Evolutionary conservation across 352 stramenopile species (phyloP).

Genomic region (Phytophthora podocarpi): DNA sequence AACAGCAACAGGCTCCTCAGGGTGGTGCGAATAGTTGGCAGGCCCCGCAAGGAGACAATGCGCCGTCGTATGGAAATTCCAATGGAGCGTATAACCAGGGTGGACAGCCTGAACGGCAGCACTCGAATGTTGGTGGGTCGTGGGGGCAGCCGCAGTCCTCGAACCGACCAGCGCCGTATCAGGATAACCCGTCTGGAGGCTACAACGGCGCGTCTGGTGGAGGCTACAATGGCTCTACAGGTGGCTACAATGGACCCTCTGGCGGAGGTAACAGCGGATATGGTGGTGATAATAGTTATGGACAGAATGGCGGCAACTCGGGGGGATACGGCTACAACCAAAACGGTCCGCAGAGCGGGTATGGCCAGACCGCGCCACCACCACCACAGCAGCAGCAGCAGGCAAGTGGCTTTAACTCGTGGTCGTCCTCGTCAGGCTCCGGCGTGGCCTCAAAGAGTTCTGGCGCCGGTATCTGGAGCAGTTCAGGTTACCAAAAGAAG

Average conservation of each 20-base stretch:
- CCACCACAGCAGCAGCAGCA: conserved; percentile 32
- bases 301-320: conserved; percentile 30
- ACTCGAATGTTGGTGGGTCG: conserved; percentile 41
- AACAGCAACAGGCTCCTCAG: conserved; percentile 24
- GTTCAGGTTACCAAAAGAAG: conserved; percentile 80
- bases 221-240: conserved; percentile 13
- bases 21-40: conserved; percentile 28
- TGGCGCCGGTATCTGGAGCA: conserved; percentile 77
- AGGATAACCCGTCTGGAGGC: conserved; percentile 45
- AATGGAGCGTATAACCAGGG: conserved; percentile 27
- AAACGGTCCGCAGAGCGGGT: conserved; percentile 23
- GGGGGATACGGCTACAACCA: conserved; percentile 30
- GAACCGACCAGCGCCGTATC: conserved; percentile 60
- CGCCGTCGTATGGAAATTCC: conserved; percentile 22
- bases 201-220: conserved; percentile 22
- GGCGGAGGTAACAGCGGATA: conserved; percentile 23
- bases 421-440: conserved; percentile 39
- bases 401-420: conserved; percentile 59
- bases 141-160: conserved; percentile 52
- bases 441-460: conserved; percentile 46
- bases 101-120: conserved; percentile 28
- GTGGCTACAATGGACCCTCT: conserved; percentile 28
- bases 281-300: conserved; percentile 34
- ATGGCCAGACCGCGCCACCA: conserved; percentile 28
- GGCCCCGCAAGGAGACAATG: conserved; percentile 21